Evolutionary conservation across 345 rosid species (phyloP).

Genomic region (Moricandia moricandioides): DNA sequence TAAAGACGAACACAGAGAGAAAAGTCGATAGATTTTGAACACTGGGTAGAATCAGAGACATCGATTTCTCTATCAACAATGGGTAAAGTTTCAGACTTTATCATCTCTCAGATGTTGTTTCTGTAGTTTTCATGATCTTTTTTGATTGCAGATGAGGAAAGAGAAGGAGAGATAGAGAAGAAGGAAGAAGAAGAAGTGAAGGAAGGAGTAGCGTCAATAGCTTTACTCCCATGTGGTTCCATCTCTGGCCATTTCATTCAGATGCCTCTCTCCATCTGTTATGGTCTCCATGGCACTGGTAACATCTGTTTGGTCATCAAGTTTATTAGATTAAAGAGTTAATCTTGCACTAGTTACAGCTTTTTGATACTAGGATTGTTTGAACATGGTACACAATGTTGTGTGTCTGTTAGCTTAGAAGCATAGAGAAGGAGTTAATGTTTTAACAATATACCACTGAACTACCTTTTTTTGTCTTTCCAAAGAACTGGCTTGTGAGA

Average conservation of each 20-base stretch:
- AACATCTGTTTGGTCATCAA: not conserved
- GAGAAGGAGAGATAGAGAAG: conserved; percentile 33
- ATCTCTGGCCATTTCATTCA: conserved; percentile 90
- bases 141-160: conserved; percentile 34
- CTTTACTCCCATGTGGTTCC: conserved; percentile 73
- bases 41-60: not conserved
- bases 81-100: conserved; percentile 32
- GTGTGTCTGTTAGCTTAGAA: not conserved
- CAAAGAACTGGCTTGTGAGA: conserved; percentile 80
- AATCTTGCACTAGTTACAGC: not conserved
- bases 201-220: conserved; percentile 91
- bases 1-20: not conserved
- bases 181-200: conserved; percentile 43
- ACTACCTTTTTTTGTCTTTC: not conserved
- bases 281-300: conserved; percentile 93
- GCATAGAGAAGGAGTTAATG: not conserved
- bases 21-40: not conserved
- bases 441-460: not conserved
- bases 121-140: not conserved
- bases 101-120: not conserved
- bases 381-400: not conserved
- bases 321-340: not conserved
- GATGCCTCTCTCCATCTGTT: conserved; percentile 78
- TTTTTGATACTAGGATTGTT: not conserved
- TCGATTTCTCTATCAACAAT: conserved; percentile 12